Percentiles rank a stretch among this genome's conserved stretches.
These are phyloP conservation scores for Suhomyces bokatorum DNA, from an alignment of 1,139 yeast genomes.

Conservation along the genomic window DNA sequence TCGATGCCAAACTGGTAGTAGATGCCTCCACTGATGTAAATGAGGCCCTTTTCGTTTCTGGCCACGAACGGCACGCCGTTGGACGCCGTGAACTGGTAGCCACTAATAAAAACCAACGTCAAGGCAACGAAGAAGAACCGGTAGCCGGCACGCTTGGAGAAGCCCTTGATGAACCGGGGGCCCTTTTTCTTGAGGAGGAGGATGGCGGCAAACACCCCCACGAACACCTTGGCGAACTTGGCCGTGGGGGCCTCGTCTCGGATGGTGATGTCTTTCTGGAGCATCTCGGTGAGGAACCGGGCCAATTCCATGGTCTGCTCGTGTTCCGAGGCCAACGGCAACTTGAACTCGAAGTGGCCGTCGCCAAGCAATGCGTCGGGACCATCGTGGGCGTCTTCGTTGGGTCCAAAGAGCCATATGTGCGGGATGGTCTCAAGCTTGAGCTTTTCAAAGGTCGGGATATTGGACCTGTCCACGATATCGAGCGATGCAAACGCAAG, in stretches of 20 bases:
- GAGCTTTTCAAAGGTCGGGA: conserved; percentile 38
- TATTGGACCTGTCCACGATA: conserved; percentile 40
- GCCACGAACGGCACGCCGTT: conserved; percentile 66
- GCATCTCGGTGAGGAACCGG: conserved; percentile 47
- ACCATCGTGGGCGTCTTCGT: conserved; percentile 9
- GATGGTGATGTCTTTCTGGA: conserved; percentile 45
- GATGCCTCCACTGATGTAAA: conserved; percentile 62
- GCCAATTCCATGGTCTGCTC: conserved; percentile 52
- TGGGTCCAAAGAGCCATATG: conserved; percentile 64
- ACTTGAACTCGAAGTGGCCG: conserved; percentile 32
- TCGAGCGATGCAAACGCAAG: conserved; percentile 55
- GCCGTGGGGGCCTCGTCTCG: conserved; percentile 40
- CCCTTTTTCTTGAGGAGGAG: conserved; percentile 52
- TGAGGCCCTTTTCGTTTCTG: conserved; percentile 45
- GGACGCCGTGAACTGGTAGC: conserved; percentile 63
- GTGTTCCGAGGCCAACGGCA: conserved; percentile 28
- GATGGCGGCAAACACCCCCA: conserved; percentile 45
- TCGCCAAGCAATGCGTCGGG: conserved; percentile 25
- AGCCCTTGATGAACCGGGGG: conserved; percentile 34
- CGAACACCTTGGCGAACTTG: conserved; percentile 49
- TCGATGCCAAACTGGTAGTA: conserved; percentile 73
- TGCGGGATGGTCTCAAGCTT: conserved; percentile 57
- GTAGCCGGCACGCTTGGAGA: conserved; percentile 35
- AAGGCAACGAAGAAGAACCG: conserved; percentile 39
- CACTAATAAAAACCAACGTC: conserved; percentile 52